Evolutionary conservation across 345 rosid genomes (phyloP), one percentile per base, ranked within the genome.

Genomic region (Lepidium didymum): DNA sequence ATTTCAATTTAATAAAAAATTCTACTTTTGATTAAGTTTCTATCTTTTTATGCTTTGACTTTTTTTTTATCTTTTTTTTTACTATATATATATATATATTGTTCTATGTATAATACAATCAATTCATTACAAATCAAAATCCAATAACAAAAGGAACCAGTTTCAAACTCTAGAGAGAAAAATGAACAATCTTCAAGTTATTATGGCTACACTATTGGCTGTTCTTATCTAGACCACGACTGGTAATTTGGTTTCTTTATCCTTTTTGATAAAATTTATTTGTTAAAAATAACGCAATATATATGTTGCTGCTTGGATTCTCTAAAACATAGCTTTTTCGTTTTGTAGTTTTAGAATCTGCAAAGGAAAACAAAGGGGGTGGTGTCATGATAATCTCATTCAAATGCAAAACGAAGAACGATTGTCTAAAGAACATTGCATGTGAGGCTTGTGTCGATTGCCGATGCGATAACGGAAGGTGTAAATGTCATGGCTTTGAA

Each of bases 361-460:
- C 23, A 2, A 35, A 36, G 10, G 58, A 54, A 31, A 35, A 18
- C 10, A 57, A 57, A 3, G 13, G 41, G 3, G 43, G 23, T 6
- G 23, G 31, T 27, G 5, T 1, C 5, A 27, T 31, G 11, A 21
- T 8, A 25, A 59, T 59, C 8, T 19, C 47, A 12, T 41, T 59
- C 6, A 25, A 1, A 41, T 59, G 64, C 64, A 38, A 21, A 21
- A 21, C n/a, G 3, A 41, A 38, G 13, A 6, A 15, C 11, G 55
- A 62, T 0, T 62, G 67, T 14, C 6, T 31, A 7, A 10, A 1
- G 10, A 62, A 62, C 31, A 33, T 62, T 16, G 67, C 67, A 0
- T 62, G 67, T 45, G 41, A 31, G 12, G 55, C 12, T 43, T 62
- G 67, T 62, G 33, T 34, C 0, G 67, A 62, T 62, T 62, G 67